Evolutionary conservation across 1,284 basidiomycete genomes (phyloP).

Genomic region (Tranzscheliella williamsii): DNA sequence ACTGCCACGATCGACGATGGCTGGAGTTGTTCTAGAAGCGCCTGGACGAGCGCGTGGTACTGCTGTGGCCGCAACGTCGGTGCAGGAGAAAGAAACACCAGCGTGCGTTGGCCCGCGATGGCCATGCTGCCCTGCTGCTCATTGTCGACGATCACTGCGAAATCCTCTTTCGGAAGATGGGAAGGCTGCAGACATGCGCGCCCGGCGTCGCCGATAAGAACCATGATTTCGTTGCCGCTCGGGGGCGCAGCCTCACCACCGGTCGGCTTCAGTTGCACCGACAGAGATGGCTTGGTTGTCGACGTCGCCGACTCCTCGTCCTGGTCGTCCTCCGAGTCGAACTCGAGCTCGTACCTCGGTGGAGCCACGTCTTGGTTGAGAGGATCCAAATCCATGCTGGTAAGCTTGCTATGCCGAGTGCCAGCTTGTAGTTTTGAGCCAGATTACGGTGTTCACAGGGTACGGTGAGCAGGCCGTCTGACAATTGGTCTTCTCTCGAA

Average conservation of each 20-base stretch:
- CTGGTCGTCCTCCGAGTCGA: conserved; percentile 27
- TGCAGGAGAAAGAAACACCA: background rate
- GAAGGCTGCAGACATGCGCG: conserved; percentile 1
- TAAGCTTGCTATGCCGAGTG: background rate
- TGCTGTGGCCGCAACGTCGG: background rate
- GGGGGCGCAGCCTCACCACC: background rate
- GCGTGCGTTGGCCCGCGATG: background rate
- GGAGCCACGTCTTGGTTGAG: conserved; percentile 16
- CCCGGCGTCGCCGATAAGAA: conserved; percentile 16
- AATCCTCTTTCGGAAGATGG: conserved; percentile 4
- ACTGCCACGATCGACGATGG: conserved; percentile 21
- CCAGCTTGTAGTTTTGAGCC: too few relatives aligned
- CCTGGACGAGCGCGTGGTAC: conserved; percentile 9
- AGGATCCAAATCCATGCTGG: conserved; percentile 31
- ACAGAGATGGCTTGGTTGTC: background rate
- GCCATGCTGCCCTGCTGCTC: conserved; percentile 18
- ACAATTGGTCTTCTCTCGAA: too few relatives aligned
- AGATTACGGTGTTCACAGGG: background rate
- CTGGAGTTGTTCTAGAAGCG: conserved; percentile 7
- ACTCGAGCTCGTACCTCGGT: conserved; percentile 34
- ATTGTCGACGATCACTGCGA: conserved; percentile 2
- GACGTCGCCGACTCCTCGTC: background rate
- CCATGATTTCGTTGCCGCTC: conserved; percentile 4
- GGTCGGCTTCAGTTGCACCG: background rate
- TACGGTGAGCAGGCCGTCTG: too few relatives aligned